phyloP scores from a whole-genome alignment of 129 eudicot species.

The Flaveria sonorensis region DNA sequence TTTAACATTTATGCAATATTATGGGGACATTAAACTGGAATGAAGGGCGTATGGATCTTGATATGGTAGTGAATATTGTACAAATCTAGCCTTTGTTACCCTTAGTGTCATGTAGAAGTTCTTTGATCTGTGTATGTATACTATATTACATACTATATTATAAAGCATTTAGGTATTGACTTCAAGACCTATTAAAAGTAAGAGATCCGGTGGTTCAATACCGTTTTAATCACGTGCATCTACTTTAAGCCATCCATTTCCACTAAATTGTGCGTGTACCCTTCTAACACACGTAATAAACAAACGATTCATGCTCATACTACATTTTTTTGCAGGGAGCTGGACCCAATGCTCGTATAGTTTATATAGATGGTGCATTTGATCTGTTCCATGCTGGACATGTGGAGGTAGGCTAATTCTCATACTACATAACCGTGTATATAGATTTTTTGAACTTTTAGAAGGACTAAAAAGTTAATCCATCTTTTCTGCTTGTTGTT shows the following conservation, averaged over 20 bases:
- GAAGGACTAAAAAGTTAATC: neutral
- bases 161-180: too few relatives aligned
- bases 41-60: slow-evolving; percentile 2
- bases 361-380: slow-evolving; percentile 98
- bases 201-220: too few relatives aligned
- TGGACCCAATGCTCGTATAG: slow-evolving; percentile 87
- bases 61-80: neutral
- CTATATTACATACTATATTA: too few relatives aligned
- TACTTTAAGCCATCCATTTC: neutral
- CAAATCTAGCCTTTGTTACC: neutral
- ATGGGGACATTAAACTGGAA: neutral
- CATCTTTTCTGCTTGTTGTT: neutral
- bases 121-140: neutral
- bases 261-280: neutral
- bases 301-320: slow-evolving; percentile 4
- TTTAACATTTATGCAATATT: neutral
- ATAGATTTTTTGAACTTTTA: neutral
- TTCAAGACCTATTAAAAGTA: too few relatives aligned
- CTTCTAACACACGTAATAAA: neutral
- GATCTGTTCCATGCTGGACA: slow-evolving; percentile 99
- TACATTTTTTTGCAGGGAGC: slow-evolving; percentile 61
- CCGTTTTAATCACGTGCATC: neutral
- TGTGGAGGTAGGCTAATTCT: slow-evolving; percentile 67
- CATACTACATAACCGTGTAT: neutral
- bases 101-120: neutral